phyloP scores from a whole-genome alignment of 2,329 filamentous ascomycete species.

The Bertia moriformis region DNA sequence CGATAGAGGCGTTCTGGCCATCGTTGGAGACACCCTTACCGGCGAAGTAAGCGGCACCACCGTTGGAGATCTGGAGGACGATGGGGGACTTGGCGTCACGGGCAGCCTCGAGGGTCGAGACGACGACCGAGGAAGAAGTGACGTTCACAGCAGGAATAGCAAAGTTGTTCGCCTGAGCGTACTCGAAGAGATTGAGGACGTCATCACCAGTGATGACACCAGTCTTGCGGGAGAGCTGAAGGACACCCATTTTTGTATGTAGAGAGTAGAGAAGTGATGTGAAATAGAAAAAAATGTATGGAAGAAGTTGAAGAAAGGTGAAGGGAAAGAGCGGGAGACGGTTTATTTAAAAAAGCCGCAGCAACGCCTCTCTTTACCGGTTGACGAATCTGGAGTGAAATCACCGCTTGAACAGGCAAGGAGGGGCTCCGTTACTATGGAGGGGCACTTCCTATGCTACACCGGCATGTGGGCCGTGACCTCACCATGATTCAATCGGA shows the following conservation, averaged over 20 bases:
- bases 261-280: background rate
- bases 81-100: conserved; percentile 82
- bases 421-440: too few relatives aligned
- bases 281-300: background rate
- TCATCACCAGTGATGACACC: conserved; percentile 57
- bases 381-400: too few relatives aligned
- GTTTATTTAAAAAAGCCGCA: too few relatives aligned
- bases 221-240: conserved; percentile 43
- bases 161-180: conserved; percentile 75
- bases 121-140: conserved; percentile 77
- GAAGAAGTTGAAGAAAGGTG: background rate
- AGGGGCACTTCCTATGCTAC: too few relatives aligned
- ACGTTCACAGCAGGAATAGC: conserved; percentile 89
- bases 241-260: conserved; percentile 22
- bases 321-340: too few relatives aligned
- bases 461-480: too few relatives aligned
- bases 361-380: too few relatives aligned
- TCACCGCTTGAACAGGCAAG: too few relatives aligned
- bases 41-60: conserved; percentile 83
- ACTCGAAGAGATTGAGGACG: conserved; percentile 65
- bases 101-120: conserved; percentile 84
- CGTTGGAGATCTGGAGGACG: conserved; percentile 86
- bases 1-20: conserved; percentile 77
- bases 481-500: too few relatives aligned
- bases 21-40: conserved; percentile 76